A percentile compares a stretch with the other conserved stretches of the same genome.
Evolutionary conservation across 345 rosid species (phyloP).

Genomic region (Gossypium arboreum): DNA sequence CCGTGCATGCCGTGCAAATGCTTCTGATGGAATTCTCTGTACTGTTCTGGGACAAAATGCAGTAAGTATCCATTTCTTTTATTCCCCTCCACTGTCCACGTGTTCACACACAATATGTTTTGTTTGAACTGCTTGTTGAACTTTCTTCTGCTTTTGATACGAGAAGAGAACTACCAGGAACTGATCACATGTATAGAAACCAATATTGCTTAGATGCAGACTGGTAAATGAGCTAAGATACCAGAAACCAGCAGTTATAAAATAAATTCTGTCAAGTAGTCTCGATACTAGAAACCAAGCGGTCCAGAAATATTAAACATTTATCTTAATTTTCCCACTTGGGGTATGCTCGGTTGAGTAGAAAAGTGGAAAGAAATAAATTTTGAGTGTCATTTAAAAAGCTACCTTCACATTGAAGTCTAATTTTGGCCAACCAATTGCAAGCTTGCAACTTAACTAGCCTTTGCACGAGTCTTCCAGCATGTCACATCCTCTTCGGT

Average conservation of each 20-base stretch:
- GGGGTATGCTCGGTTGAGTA: too few species aligned
- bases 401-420: not conserved
- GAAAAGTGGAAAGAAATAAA: too few species aligned
- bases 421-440: not conserved
- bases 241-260: not conserved
- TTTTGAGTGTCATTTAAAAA: not conserved
- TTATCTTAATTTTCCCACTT: not conserved
- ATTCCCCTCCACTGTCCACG: not conserved
- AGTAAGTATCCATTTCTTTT: slow-evolving; percentile 39
- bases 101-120: not conserved
- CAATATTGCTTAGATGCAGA: not conserved
- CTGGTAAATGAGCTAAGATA: not conserved
- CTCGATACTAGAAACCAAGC: not conserved
- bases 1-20: slow-evolving; percentile 92
- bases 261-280: not conserved
- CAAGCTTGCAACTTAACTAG: not conserved
- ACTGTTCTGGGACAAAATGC: slow-evolving; percentile 99
- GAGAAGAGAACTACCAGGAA: not conserved
- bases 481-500: not conserved
- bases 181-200: not conserved
- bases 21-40: slow-evolving; percentile 92
- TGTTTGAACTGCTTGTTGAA: not conserved
- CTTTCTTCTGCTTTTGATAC: not conserved
- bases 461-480: not conserved
- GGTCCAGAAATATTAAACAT: not conserved